phyloP scores from a whole-genome alignment of 2,329 filamentous ascomycete species.

The Didymella pomorum region DNA sequence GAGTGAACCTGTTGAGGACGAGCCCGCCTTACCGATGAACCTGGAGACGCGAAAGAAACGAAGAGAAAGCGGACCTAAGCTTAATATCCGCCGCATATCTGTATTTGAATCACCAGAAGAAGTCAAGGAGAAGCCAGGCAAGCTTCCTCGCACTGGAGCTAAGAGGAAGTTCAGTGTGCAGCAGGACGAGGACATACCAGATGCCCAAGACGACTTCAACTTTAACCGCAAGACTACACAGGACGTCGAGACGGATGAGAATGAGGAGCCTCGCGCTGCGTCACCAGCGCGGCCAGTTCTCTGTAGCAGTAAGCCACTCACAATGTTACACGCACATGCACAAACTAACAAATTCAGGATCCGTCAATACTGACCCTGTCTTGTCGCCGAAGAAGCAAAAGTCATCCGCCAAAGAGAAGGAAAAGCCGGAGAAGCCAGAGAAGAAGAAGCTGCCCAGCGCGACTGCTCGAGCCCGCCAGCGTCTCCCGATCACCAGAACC shows the following conservation, averaged over 20 bases:
- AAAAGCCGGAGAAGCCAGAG: slow-evolving; percentile 39
- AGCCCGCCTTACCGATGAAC: slow-evolving; percentile 54
- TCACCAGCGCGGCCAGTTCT: slow-evolving; percentile 49
- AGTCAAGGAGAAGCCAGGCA: slow-evolving; percentile 35
- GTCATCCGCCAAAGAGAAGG: slow-evolving; percentile 34
- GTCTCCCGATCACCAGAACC: slow-evolving; percentile 39
- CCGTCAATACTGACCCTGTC: slow-evolving; percentile 57
- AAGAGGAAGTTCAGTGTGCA: slow-evolving; percentile 66
- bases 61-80: slow-evolving; percentile 59
- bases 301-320: slow-evolving; percentile 52
- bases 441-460: slow-evolving; percentile 35
- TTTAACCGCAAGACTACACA: slow-evolving; percentile 53
- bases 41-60: slow-evolving; percentile 62
- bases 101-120: slow-evolving; percentile 54
- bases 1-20: slow-evolving; percentile 49
- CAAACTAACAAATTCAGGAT: slow-evolving; percentile 52
- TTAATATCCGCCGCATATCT: slow-evolving; percentile 52
- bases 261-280: slow-evolving; percentile 28
- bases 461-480: slow-evolving; percentile 34
- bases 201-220: slow-evolving; percentile 52
- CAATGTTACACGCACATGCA: slow-evolving; percentile 17
- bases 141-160: slow-evolving; percentile 56
- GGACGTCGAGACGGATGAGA: slow-evolving; percentile 28
- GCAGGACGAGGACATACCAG: slow-evolving; percentile 56
- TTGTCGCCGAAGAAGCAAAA: slow-evolving; percentile 54